A percentile compares a stretch with the other conserved stretches of the same genome.
These are phyloP conservation scores for Aspergillus fischeri DNA, from an alignment of 2,329 filamentous ascomycete species.

Conservation along the genomic window DNA sequence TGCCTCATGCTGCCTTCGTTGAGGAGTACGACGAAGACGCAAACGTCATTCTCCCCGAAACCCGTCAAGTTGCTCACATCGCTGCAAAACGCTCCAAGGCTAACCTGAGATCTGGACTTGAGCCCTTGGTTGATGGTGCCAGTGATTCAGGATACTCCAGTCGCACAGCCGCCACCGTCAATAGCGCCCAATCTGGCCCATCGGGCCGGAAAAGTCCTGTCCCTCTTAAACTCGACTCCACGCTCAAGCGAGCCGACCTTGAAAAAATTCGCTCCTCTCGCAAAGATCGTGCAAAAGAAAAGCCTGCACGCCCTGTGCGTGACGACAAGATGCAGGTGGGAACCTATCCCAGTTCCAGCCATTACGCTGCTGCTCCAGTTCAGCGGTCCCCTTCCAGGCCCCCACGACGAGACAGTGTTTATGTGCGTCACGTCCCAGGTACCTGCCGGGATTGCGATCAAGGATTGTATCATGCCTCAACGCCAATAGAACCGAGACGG, in stretches of 20 bases:
- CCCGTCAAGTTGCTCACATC: conserved; percentile 49
- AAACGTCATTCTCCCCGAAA: conserved; percentile 42
- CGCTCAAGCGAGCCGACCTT: conserved; percentile 27
- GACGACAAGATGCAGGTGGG: conserved; percentile 36
- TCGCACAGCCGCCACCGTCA: conserved; percentile 51
- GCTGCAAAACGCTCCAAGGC: conserved; percentile 46
- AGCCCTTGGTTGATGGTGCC: conserved; percentile 44
- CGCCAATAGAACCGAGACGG: conserved; percentile 27
- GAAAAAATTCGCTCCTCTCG: conserved; percentile 26
- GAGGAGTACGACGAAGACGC: conserved; percentile 48
- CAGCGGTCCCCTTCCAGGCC: conserved; percentile 33
- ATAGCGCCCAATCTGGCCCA: conserved; percentile 50
- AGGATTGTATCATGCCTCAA: conserved; percentile 30
- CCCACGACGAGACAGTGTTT: conserved; percentile 29
- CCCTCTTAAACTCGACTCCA: conserved; percentile 36
- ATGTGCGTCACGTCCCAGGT: conserved; percentile 27
- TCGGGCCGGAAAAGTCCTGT: conserved; percentile 37
- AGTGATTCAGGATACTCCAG: conserved; percentile 63
- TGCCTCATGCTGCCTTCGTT: conserved; percentile 41
- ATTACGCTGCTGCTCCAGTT: conserved; percentile 23
- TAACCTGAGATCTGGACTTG: conserved; percentile 33
- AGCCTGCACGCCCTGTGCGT: conserved; percentile 22
- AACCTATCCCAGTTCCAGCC: conserved; percentile 26
- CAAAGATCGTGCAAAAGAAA: conserved; percentile 31
- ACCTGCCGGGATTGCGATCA: conserved; percentile 35